phyloP scores from a whole-genome alignment of 78 protist species.

The Mastigamoeba balamuthi region DNA sequence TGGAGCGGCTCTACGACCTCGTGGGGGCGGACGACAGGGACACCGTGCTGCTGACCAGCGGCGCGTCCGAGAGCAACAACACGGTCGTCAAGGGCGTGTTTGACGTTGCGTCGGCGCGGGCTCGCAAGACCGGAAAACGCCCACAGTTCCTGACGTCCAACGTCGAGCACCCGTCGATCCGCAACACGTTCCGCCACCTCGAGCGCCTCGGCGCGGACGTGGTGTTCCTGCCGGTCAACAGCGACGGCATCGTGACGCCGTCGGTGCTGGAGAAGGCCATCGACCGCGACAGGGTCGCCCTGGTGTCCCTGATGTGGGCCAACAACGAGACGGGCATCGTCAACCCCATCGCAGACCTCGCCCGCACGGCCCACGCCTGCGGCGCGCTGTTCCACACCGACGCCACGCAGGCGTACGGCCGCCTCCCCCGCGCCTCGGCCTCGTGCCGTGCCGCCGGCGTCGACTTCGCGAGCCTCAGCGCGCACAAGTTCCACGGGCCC shows the following conservation, averaged over 20 bases:
- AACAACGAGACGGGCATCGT: not conserved
- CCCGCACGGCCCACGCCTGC: not conserved
- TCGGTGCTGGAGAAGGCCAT: not conserved
- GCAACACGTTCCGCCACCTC: not conserved
- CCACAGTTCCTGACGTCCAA: not conserved
- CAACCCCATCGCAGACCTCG: not conserved
- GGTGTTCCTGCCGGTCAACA: not conserved
- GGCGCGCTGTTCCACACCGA: not conserved
- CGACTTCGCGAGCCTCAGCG: not conserved
- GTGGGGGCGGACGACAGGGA: not conserved
- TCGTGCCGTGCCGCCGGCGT: not conserved
- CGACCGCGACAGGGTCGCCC: not conserved
- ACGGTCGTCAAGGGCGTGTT: not conserved
- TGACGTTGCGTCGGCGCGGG: not conserved
- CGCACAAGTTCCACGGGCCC: not conserved
- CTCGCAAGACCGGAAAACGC: not conserved
- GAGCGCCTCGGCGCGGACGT: not conserved
- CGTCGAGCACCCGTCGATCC: not conserved
- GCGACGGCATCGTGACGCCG: not conserved
- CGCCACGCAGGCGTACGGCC: not conserved
- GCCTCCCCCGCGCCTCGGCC: not conserved
- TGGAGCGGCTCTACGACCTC: too few relatives aligned
- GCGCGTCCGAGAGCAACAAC: not conserved
- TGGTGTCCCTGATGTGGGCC: not conserved
- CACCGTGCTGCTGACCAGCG: not conserved